Conservation (phyloP, 495 filamentous ascomycete species). For the Chaetomium cochliodes region DNA sequence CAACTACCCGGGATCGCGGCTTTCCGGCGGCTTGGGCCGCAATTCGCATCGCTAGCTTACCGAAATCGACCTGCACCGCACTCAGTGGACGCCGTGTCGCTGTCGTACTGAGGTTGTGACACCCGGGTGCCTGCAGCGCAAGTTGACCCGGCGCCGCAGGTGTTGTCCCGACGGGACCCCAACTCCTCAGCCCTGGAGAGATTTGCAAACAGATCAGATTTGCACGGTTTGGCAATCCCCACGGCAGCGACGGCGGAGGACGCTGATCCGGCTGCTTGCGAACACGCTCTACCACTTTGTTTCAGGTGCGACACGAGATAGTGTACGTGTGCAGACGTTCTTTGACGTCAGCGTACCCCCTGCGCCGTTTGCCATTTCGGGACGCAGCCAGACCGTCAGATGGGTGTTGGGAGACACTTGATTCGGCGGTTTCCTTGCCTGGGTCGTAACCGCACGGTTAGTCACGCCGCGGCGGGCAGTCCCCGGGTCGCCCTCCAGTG, state of each 20-base stretch:
- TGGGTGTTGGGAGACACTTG: slow-evolving; percentile 12
- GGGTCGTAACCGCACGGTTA: slow-evolving; percentile 13
- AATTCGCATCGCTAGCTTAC: neutral
- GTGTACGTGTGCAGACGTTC: neutral
- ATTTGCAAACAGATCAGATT: neutral
- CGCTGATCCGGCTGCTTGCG: slow-evolving; percentile 4
- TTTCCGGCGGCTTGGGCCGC: neutral
- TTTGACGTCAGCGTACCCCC: slow-evolving; percentile 24
- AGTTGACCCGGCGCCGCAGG: slow-evolving; percentile 16
- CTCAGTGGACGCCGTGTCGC: slow-evolving; percentile 12
- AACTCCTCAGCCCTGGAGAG: slow-evolving; percentile 15
- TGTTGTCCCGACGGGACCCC: slow-evolving; percentile 9
- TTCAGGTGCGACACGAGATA: neutral
- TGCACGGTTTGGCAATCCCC: neutral
- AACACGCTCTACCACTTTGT: neutral
- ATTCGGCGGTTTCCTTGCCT: slow-evolving; percentile 14
- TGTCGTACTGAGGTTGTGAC: neutral
- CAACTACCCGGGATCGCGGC: neutral
- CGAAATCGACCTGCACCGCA: neutral
- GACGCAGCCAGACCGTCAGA: slow-evolving; percentile 18
- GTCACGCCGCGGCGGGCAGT: slow-evolving; percentile 27
- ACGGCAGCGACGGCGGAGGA: neutral
- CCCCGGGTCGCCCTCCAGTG: slow-evolving; percentile 19
- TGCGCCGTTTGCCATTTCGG: slow-evolving; percentile 20
- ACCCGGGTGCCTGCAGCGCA: slow-evolving; percentile 23